Conservation (phyloP, 805 yeast species). For the Myxozyma neotropica region DNA sequence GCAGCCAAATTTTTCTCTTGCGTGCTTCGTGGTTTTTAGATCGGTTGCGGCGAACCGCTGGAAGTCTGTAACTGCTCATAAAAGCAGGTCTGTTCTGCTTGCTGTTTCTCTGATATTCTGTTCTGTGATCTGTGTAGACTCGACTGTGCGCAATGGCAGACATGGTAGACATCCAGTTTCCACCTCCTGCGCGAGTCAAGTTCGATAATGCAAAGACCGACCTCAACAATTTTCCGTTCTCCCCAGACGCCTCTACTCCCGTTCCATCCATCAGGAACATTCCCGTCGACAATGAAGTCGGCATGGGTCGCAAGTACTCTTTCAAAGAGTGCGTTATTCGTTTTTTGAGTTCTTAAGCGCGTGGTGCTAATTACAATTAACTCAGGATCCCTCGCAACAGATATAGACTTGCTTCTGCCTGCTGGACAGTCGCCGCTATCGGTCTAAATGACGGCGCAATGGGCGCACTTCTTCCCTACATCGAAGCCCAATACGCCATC, state of each 20-base stretch:
- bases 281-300: neutral
- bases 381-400: neutral
- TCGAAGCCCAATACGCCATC: constrained; percentile 53
- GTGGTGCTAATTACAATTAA: neutral
- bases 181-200: neutral
- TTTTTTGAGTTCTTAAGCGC: neutral
- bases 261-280: neutral
- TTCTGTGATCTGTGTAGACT: neutral
- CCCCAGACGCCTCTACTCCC: neutral
- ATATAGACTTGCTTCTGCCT: neutral
- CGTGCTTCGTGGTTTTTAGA: neutral
- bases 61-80: neutral
- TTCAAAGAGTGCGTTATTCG: neutral
- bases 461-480: constrained; percentile 60
- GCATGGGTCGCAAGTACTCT: neutral
- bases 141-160: neutral
- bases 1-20: neutral
- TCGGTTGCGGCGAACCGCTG: neutral
- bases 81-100: neutral
- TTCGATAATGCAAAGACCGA: neutral
- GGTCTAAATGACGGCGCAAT: constrained; percentile 54
- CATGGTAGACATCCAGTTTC: neutral
- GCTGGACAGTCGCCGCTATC: neutral
- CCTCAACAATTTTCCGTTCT: no score
- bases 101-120: neutral